These are phyloP conservation scores for Porphyra umbilicalis DNA, from an alignment of 31 red algal species.

Conservation along the genomic window DNA sequence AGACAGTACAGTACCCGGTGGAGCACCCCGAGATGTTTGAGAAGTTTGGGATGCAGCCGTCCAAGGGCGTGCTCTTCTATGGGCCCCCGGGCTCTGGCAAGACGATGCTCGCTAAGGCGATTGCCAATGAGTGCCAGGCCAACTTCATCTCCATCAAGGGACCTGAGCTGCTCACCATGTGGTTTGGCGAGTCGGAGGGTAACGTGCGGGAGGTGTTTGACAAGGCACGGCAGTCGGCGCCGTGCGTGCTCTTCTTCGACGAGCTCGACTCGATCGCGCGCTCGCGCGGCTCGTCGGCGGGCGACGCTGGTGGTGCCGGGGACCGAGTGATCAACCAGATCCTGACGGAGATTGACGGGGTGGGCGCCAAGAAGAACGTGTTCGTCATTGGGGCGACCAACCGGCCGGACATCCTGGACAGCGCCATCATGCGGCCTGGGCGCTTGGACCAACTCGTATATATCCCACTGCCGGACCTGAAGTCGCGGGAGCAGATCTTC, in stretches of 20 bases:
- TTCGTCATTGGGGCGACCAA: slow-evolving; percentile 99
- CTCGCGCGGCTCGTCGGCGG: slow-evolving; percentile 89
- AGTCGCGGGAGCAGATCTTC: slow-evolving; percentile 91
- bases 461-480: slow-evolving; percentile 96
- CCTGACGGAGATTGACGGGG: slow-evolving; percentile 99
- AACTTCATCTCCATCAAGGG: slow-evolving; percentile 99
- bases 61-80: slow-evolving; percentile 97
- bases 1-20: slow-evolving; percentile 99
- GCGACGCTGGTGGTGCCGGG: slow-evolving; percentile 96
- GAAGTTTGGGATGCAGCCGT: slow-evolving; percentile 96
- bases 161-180: slow-evolving; percentile 98
- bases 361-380: slow-evolving; percentile 97
- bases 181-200: slow-evolving; percentile 98
- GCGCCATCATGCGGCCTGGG: slow-evolving; percentile 98
- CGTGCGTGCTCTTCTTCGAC: slow-evolving; percentile 99
- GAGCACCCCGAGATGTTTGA: slow-evolving; percentile 99
- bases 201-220: slow-evolving; percentile 99
- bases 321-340: slow-evolving; percentile 99
- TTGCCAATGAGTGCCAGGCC: slow-evolving; percentile 99
- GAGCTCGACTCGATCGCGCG: slow-evolving; percentile 99
- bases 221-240: slow-evolving; percentile 96
- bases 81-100: slow-evolving; percentile 99
- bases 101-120: slow-evolving; percentile 98
- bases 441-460: slow-evolving; percentile 99
- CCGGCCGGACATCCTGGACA: slow-evolving; percentile 96